Conservation (phyloP, 2,329 filamentous ascomycete genomes). For the Scedosporium aurantiacum region DNA sequence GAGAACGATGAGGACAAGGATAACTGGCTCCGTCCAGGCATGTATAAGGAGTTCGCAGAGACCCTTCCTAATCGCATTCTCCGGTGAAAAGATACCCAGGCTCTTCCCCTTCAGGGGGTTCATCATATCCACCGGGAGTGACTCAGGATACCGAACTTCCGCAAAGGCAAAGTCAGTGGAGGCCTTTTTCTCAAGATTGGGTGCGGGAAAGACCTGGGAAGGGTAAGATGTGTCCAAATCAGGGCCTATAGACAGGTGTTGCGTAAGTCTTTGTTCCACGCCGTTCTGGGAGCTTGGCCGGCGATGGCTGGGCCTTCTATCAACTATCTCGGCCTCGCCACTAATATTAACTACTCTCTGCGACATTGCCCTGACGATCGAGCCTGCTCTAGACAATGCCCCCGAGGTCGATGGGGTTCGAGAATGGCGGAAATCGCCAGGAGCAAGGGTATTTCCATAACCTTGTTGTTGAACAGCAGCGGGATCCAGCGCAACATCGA, state of each 20-base stretch:
- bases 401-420: slow-evolving; percentile 52
- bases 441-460: slow-evolving; percentile 45
- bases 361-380: slow-evolving; percentile 77
- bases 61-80: slow-evolving; percentile 61
- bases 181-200: slow-evolving; percentile 33
- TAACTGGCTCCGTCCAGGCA: slow-evolving; percentile 74
- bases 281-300: slow-evolving; percentile 46
- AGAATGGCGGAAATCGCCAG: slow-evolving; percentile 42
- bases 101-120: slow-evolving; percentile 85
- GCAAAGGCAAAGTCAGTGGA: slow-evolving; percentile 20
- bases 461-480: neutral
- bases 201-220: slow-evolving; percentile 29
- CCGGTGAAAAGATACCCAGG: slow-evolving; percentile 70
- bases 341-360: slow-evolving; percentile 96
- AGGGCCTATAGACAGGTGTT: slow-evolving; percentile 11
- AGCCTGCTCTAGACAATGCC: slow-evolving; percentile 58
- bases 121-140: slow-evolving; percentile 5
- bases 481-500: slow-evolving; percentile 27
- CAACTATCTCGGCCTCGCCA: slow-evolving; percentile 76
- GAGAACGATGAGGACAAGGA: slow-evolving; percentile 75
- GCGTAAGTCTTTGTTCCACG: slow-evolving; percentile 36
- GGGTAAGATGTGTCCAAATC: slow-evolving; percentile 38
- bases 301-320: slow-evolving; percentile 55
- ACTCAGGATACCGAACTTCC: slow-evolving; percentile 14
- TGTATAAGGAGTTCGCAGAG: slow-evolving; percentile 80